Base-by-base conservation (phyloP, 148 eudicot genomes). In the Rhododendron ferrugineum region DNA sequence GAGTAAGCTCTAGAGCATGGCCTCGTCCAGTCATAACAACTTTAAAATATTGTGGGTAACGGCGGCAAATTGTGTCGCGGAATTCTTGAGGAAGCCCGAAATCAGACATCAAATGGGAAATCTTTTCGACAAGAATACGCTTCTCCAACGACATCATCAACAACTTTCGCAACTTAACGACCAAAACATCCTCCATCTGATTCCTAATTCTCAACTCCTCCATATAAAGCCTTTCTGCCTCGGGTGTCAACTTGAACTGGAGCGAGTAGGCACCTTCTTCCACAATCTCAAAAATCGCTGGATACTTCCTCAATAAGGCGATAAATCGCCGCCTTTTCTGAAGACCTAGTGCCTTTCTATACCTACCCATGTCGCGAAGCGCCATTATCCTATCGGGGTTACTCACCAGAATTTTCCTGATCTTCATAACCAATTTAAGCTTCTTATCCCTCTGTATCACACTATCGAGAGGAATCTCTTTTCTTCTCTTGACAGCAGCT, bases 381-480 rank as follows among this genome's bases (percentile, higher is more conserved):
- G 94, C 49, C 98, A 97, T 97, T 10, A 89, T 84, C 81, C 95
- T 87, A 89, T 97, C 87, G 62, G 97, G 98, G 23, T 93, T 93
- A 80, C 89, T 90, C 87, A 92, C 88, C 83, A 97, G 78, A 90
- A 97, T 91, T 86, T 94, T 97, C 90, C 95, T 90, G 81, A 97
- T 89, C 75, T 92, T 95, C 88, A 97, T 52, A 10, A 93, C 95
- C 90, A 97, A 84, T 78, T 95, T 95, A 80, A 97, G 95, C 86
- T 97, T 97, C 92, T 97, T 97, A 82, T 97, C 99, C 89, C 93
- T 93, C 87, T 97, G 96, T 42, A 97, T 92, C 42, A 93, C 99
- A 89, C 89, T 97, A 90, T 97, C 99, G 88, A 97, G 93, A 11
- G 98, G 94, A 28, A 88, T 84, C 87, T 97, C 98, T 86, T 95